These are phyloP conservation scores for Gracilaria vermiculophylla DNA, from an alignment of 23 red algal genomes.

Conservation along the genomic window DNA sequence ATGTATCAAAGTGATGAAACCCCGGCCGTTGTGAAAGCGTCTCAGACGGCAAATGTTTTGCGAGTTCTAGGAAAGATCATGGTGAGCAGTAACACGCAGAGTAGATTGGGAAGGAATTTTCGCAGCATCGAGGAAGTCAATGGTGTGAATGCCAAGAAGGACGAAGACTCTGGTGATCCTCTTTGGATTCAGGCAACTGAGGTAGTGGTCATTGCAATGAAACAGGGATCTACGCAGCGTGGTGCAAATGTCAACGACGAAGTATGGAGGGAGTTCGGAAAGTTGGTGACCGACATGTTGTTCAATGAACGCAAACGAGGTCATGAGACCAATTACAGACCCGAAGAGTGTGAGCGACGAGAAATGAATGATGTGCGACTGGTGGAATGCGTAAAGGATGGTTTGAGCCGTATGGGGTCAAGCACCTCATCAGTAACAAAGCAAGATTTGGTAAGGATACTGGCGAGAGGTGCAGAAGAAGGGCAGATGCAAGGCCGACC, in stretches of 20 bases:
- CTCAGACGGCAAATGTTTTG: conserved; percentile 17
- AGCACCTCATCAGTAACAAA: not conserved
- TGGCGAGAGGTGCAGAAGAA: conserved; percentile 57
- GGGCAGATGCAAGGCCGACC: conserved; percentile 37
- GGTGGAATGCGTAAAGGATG: conserved; percentile 38
- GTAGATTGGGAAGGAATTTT: not conserved
- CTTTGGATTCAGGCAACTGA: conserved; percentile 47
- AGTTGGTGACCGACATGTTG: conserved; percentile 30
- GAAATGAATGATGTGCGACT: conserved; percentile 54
- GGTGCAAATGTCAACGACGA: conserved; percentile 14
- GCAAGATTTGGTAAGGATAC: conserved; percentile 8
- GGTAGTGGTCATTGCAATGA: conserved; percentile 49
- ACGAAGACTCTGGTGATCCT: not conserved
- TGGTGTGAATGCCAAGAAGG: not conserved
- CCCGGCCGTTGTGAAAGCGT: conserved; percentile 14
- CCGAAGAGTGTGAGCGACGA: not conserved
- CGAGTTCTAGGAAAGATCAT: conserved; percentile 43
- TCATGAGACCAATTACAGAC: not conserved
- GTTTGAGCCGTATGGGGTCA: conserved; percentile 37
- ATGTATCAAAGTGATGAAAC: conserved; percentile 48
- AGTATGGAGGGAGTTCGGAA: conserved; percentile 44
- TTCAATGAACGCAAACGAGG: conserved; percentile 13
- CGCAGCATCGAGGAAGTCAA: not conserved
- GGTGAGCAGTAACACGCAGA: not conserved
- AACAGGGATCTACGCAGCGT: not conserved